Evolutionary conservation across 1,139 yeast species (phyloP).

Genomic region (Blastobotrys ciferrii): DNA sequence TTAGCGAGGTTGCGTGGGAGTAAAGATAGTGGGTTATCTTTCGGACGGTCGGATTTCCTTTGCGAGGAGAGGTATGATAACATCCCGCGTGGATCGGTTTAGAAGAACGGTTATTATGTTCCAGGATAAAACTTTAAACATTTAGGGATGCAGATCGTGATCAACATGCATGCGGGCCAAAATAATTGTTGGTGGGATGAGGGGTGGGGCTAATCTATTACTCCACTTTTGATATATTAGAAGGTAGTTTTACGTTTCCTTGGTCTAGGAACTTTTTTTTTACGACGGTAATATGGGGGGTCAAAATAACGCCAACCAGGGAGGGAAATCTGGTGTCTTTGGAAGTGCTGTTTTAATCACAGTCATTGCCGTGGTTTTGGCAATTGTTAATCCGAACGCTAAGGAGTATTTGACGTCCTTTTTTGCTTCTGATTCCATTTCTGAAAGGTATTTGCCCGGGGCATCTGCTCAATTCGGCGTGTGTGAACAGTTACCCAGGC

Average conservation of each 20-base stretch:
- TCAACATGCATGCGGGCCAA: not conserved
- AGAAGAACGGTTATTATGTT: too few relatives aligned
- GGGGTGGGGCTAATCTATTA: not conserved
- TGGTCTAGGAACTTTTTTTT: not conserved
- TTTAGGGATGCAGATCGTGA: not conserved
- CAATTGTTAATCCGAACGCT: not conserved
- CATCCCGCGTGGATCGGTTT: not conserved
- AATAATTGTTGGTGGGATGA: too few relatives aligned
- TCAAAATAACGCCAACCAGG: not conserved
- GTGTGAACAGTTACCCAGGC: slow-evolving; percentile 11
- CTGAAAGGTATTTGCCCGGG: not conserved
- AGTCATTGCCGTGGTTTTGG: not conserved
- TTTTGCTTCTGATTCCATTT: not conserved
- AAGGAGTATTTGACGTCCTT: not conserved
- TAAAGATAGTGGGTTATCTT: not conserved
- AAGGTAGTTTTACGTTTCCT: not conserved
- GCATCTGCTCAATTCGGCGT: slow-evolving; percentile 9
- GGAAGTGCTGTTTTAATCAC: not conserved
- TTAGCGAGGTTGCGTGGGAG: not conserved
- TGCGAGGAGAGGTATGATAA: not conserved
- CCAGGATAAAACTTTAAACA: too few relatives aligned
- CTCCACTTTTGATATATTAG: not conserved
- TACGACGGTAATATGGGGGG: not conserved
- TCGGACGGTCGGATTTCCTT: not conserved
- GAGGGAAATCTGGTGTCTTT: not conserved